Percentiles rank a stretch among this genome's conserved stretches.
Evolutionary conservation across 768 basidiomycete species (phyloP).

Genomic region (Mycena crocata): DNA sequence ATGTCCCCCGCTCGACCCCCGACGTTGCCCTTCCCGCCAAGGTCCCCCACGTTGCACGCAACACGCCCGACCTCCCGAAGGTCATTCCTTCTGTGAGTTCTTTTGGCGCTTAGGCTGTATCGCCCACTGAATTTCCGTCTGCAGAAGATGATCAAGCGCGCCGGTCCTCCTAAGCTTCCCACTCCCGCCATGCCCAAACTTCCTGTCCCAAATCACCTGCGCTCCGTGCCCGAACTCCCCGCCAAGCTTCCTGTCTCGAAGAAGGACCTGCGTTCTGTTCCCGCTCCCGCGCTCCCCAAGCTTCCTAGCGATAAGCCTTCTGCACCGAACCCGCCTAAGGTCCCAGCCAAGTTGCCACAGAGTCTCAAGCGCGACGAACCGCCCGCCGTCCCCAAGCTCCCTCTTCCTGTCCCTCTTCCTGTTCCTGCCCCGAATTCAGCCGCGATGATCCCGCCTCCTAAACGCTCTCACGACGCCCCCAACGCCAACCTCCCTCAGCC

Average conservation of each 20-base stretch:
- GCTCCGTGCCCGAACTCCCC: too few species aligned
- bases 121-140: neutral
- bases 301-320: neutral
- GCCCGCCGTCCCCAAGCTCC: neutral
- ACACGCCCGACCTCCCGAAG: neutral
- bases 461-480: neutral
- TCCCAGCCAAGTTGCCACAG: neutral
- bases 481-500: conserved; percentile 4
- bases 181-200: neutral
- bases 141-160: conserved; percentile 5
- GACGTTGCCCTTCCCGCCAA: neutral
- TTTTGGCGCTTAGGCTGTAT: neutral
- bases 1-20: neutral
- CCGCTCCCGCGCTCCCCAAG: too few species aligned
- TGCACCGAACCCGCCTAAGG: neutral
- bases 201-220: too few species aligned
- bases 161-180: neutral
- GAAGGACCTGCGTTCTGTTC: neutral
- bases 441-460: neutral
- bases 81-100: neutral
- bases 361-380: neutral
- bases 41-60: neutral
- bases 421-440: too few species aligned
- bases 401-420: neutral
- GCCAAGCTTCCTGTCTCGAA: neutral